phyloP scores from a whole-genome alignment of 305 asterid genomes.

The Striga hermonthica region DNA sequence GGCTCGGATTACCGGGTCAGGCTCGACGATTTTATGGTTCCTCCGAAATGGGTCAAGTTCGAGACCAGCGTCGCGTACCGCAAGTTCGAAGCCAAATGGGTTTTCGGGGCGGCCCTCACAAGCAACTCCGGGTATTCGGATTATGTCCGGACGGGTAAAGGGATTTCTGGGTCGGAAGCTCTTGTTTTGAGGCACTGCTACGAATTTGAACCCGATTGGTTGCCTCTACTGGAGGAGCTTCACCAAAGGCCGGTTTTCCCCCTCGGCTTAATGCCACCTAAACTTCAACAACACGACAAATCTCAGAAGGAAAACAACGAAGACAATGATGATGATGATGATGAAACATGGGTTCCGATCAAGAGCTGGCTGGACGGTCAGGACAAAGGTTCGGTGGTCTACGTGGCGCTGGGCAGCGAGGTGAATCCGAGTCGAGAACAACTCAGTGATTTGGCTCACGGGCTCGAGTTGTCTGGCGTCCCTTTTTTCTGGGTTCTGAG shows the following conservation, averaged over 20 bases:
- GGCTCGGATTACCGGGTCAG: conserved; percentile 28
- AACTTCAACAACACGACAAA: not conserved
- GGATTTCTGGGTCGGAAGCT: conserved; percentile 19
- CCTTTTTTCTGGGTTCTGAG: conserved; percentile 49
- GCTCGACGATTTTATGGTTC: conserved; percentile 39
- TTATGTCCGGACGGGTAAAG: conserved; percentile 17
- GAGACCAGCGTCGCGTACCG: conserved; percentile 32
- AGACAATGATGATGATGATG: not conserved
- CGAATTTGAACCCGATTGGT: conserved; percentile 33
- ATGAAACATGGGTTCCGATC: conserved; percentile 32
- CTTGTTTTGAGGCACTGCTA: conserved; percentile 33
- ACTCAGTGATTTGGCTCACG: conserved; percentile 43
- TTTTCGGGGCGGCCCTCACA: not conserved
- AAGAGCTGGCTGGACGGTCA: conserved; percentile 45
- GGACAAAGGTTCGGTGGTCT: conserved; percentile 35
- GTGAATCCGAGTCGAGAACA: conserved; percentile 32
- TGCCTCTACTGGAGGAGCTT: conserved; percentile 24
- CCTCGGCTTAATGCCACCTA: conserved; percentile 39
- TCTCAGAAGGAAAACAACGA: not conserved
- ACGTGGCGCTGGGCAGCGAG: conserved; percentile 50
- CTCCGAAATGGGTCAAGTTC: conserved; percentile 48
- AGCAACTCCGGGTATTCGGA: conserved; percentile 30
- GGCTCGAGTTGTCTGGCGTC: conserved; percentile 39
- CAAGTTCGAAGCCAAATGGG: conserved; percentile 26
- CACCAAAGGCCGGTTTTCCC: conserved; percentile 30